Percentiles rank a stretch among this genome's conserved stretches.
Evolutionary conservation across 2,329 filamentous ascomycete species (phyloP).

Genomic region (Phaeophleospora eucalypticola): DNA sequence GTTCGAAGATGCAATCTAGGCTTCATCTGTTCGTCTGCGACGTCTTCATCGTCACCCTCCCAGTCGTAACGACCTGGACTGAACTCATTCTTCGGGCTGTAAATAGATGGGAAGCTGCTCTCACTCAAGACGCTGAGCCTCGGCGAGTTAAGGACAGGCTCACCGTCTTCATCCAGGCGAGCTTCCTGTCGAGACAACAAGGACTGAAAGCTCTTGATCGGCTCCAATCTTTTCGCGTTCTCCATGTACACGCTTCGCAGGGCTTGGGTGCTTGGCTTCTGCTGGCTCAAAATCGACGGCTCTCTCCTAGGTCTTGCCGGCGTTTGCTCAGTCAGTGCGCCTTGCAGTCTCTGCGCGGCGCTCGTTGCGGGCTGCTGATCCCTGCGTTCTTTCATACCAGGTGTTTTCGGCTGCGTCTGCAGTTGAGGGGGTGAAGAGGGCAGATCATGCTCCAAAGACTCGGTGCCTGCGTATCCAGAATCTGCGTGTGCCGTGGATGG

Average conservation of each 20-base stretch:
- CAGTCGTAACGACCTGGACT: slow-evolving; percentile 28
- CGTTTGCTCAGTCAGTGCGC: slow-evolving; percentile 19
- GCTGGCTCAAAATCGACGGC: slow-evolving; percentile 29
- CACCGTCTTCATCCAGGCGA: slow-evolving; percentile 22
- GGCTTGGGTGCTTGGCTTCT: slow-evolving; percentile 33
- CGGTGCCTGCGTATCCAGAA: slow-evolving; percentile 34
- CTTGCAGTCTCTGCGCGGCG: slow-evolving; percentile 25
- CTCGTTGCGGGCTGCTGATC: slow-evolving; percentile 18
- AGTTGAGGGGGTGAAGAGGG: slow-evolving; percentile 26
- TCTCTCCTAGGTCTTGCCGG: slow-evolving; percentile 27
- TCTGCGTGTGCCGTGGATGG: slow-evolving; percentile 34
- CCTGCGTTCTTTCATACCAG: slow-evolving; percentile 6
- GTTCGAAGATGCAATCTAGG: slow-evolving; percentile 21
- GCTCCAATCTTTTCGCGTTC: slow-evolving; percentile 26
- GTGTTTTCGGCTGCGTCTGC: slow-evolving; percentile 6
- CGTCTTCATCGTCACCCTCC: slow-evolving; percentile 24
- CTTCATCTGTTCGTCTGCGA: slow-evolving; percentile 7
- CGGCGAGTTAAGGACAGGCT: slow-evolving; percentile 31
- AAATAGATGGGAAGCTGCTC: slow-evolving; percentile 37
- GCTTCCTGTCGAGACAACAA: slow-evolving; percentile 30
- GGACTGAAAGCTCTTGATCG: slow-evolving; percentile 35
- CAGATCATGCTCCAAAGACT: slow-evolving; percentile 27
- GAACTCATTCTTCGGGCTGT: slow-evolving; percentile 28
- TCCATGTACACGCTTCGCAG: slow-evolving; percentile 35
- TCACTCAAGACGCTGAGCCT: slow-evolving; percentile 36